These are phyloP conservation scores for Jimgerdemannia flammicorona DNA, from an alignment of 192 early-diverging fungal species.

Conservation along the genomic window DNA sequence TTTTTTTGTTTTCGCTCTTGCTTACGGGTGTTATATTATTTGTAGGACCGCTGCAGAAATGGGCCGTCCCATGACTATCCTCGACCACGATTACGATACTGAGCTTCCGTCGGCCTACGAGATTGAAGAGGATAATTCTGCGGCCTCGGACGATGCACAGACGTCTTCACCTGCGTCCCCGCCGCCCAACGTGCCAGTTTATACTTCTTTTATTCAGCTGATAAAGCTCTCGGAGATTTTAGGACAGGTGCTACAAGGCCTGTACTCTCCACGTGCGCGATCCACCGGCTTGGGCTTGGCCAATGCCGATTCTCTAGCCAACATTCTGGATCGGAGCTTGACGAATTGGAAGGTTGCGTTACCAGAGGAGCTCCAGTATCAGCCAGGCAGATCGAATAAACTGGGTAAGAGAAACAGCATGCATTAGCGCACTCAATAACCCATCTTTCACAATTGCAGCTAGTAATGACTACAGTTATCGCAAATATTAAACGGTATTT, in stretches of 20 bases:
- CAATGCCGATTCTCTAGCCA: conserved; percentile 18
- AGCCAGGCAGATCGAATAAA: not conserved
- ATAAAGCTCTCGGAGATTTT: conserved; percentile 33
- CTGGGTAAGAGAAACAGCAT: not conserved
- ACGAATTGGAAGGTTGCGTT: conserved; percentile 33
- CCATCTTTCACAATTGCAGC: no score
- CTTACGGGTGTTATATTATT: not conserved
- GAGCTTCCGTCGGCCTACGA: conserved; percentile 24
- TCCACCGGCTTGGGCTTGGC: conserved; percentile 10
- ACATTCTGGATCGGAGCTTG: conserved; percentile 26
- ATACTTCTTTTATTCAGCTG: conserved; percentile 30
- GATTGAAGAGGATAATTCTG: conserved; percentile 5
- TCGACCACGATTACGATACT: conserved; percentile 36
- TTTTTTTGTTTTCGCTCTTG: not conserved
- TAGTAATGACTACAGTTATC: no score
- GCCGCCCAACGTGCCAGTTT: conserved; percentile 9
- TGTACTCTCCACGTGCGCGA: conserved; percentile 31
- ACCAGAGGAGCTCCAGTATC: conserved; percentile 21
- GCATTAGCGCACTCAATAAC: not conserved
- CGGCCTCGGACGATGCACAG: not conserved
- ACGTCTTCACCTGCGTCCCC: not conserved
- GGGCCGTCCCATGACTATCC: conserved; percentile 36
- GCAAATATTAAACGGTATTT: no score
- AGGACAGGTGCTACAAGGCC: conserved; percentile 28
- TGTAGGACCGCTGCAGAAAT: conserved; percentile 24